phyloP scores from a whole-genome alignment of 768 basidiomycete genomes.

The Boletellus sp. region DNA sequence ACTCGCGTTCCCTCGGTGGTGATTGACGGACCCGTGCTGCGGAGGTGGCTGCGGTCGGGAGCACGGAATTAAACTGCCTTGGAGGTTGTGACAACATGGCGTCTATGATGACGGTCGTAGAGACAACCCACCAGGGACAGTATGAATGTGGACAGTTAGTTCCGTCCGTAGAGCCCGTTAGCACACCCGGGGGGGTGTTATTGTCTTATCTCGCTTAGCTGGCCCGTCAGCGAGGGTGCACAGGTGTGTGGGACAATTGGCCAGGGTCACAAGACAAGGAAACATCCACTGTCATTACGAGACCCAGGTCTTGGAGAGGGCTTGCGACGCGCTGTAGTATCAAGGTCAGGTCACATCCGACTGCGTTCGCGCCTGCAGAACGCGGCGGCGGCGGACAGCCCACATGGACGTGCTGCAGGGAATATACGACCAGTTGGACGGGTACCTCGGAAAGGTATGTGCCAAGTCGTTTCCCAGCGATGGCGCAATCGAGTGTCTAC shows the following conservation, averaged over 20 bases:
- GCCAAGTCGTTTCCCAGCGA: conserved; percentile 14
- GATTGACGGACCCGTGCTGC: too few species aligned
- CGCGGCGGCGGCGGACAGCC: not conserved
- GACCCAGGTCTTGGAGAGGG: not conserved
- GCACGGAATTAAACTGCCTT: too few species aligned
- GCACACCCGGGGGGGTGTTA: not conserved
- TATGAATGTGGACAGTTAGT: too few species aligned
- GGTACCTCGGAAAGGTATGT: conserved; percentile 20
- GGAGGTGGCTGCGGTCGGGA: too few species aligned
- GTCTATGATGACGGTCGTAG: too few species aligned
- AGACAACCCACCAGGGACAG: too few species aligned
- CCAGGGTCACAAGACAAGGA: too few species aligned
- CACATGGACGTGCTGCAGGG: conserved; percentile 12
- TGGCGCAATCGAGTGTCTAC: conserved; percentile 36
- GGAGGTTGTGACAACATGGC: too few species aligned
- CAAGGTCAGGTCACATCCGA: too few species aligned
- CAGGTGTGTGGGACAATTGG: not conserved
- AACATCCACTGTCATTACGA: conserved; percentile 2
- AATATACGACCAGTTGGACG: conserved; percentile 19
- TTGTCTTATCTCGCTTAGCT: not conserved
- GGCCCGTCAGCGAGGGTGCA: not conserved
- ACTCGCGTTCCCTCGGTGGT: too few species aligned
- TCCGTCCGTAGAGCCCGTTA: too few species aligned
- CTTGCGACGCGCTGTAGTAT: too few species aligned
- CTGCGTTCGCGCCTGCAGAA: conserved; percentile 3